These are phyloP conservation scores for Houttuynia cordata DNA, from an alignment of 164 flowering plant genomes.

Conservation along the genomic window DNA sequence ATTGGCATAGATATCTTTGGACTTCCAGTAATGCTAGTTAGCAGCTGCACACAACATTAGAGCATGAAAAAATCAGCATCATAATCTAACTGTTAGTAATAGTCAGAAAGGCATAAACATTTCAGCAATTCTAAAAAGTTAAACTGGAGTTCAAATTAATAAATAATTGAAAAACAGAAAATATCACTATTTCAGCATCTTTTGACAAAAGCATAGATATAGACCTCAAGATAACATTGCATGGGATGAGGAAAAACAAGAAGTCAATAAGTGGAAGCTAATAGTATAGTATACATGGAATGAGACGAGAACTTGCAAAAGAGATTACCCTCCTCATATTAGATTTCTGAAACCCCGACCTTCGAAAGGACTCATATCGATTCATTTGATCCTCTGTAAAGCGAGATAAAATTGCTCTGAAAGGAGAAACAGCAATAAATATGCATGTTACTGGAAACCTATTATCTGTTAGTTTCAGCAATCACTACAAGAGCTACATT, in stretches of 20 bases:
- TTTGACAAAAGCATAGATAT: no score
- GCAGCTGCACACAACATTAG: slow-evolving; percentile 38
- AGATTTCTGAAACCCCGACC: slow-evolving; percentile 91
- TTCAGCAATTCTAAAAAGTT: neutral
- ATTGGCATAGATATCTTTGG: slow-evolving; percentile 78
- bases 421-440: neutral
- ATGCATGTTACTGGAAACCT: no score
- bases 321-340: slow-evolving; percentile 78
- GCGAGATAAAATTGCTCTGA: slow-evolving; percentile 69
- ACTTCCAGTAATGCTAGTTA: slow-evolving; percentile 73
- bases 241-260: neutral
- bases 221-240: no score
- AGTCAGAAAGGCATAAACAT: neutral
- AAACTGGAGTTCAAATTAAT: no score
- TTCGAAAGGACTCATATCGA: slow-evolving; percentile 84
- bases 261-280: neutral
- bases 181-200: no score
- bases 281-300: neutral
- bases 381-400: slow-evolving; percentile 89
- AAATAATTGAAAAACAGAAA: no score
- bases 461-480: no score
- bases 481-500: no score
- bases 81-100: neutral
- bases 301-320: neutral
- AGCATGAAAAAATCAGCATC: neutral